Conservation (phyloP, 2,329 filamentous ascomycete species). For the Alternaria sp. region DNA sequence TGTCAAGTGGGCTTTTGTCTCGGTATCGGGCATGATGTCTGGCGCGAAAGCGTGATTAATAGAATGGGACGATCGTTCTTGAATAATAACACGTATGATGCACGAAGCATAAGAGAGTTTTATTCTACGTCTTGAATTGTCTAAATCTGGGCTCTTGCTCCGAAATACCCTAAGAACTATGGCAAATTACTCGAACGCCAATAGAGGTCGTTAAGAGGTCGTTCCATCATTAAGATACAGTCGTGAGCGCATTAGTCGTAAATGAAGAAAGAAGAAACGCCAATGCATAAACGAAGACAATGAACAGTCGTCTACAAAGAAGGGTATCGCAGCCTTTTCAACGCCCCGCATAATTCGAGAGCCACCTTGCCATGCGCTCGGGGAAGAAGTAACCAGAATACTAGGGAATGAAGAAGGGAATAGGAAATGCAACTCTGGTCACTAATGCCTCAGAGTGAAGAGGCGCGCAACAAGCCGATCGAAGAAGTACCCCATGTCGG, state of each 20-base stretch:
- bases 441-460: conserved; percentile 26
- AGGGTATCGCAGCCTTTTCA: conserved; percentile 6
- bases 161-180: background rate
- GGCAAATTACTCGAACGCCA: background rate
- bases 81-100: background rate
- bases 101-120: background rate
- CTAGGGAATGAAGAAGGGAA: background rate
- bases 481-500: conserved; percentile 48
- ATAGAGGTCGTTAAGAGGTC: background rate
- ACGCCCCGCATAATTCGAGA: background rate
- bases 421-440: background rate
- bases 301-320: background rate
- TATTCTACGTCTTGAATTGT: background rate
- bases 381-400: background rate
- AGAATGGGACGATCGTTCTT: background rate
- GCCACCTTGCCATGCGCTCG: background rate
- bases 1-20: conserved; percentile 27
- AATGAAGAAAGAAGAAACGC: background rate
- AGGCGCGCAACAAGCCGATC: conserved; percentile 46
- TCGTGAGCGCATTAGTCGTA: background rate
- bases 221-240: background rate
- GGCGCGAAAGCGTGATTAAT: background rate
- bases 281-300: background rate
- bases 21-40: background rate
- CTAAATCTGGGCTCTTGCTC: background rate